These are phyloP conservation scores for Trametopsis cervina DNA, from an alignment of 768 basidiomycete species.

Conservation along the genomic window DNA sequence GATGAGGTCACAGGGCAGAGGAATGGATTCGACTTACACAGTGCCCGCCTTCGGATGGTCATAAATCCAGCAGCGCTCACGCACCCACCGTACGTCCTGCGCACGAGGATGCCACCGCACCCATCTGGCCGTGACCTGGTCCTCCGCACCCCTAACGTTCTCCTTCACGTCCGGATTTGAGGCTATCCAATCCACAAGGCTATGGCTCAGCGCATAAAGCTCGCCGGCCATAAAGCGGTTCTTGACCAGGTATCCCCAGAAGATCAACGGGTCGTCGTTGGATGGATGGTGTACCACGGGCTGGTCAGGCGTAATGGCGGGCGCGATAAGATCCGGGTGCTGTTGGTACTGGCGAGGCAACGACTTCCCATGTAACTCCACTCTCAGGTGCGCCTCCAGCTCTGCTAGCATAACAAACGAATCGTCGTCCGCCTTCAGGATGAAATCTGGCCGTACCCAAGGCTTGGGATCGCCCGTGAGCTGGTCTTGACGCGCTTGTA, in stretches of 20 bases:
- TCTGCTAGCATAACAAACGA: constrained; percentile 93
- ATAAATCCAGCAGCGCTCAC: constrained; percentile 96
- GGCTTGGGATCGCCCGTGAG: constrained; percentile 35
- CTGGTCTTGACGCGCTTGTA: constrained; percentile 45
- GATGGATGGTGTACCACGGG: constrained; percentile 3
- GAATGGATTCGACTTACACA: constrained; percentile 49
- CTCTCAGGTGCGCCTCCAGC: constrained; percentile 80
- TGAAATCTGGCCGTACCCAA: constrained; percentile 87
- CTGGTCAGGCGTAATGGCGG: constrained; percentile 10
- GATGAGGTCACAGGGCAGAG: background rate
- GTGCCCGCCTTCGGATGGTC: constrained; percentile 94
- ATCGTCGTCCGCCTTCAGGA: constrained; percentile 94
- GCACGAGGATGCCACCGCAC: constrained; percentile 80
- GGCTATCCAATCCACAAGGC: constrained; percentile 83
- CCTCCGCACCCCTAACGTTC: constrained; percentile 77
- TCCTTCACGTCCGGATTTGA: constrained; percentile 61
- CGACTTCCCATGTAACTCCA: constrained; percentile 50
- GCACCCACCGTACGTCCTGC: constrained; percentile 76
- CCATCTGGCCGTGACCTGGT: constrained; percentile 92
- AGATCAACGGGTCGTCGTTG: constrained; percentile 61
- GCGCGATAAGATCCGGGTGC: constrained; percentile 5
- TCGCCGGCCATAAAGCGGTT: constrained; percentile 96
- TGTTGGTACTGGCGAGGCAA: constrained; percentile 10
- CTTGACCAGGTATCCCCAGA: constrained; percentile 89
- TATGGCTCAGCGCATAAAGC: constrained; percentile 84